These are phyloP conservation scores for Panellus pusillus DNA, from an alignment of 768 basidiomycete species.

Conservation along the genomic window DNA sequence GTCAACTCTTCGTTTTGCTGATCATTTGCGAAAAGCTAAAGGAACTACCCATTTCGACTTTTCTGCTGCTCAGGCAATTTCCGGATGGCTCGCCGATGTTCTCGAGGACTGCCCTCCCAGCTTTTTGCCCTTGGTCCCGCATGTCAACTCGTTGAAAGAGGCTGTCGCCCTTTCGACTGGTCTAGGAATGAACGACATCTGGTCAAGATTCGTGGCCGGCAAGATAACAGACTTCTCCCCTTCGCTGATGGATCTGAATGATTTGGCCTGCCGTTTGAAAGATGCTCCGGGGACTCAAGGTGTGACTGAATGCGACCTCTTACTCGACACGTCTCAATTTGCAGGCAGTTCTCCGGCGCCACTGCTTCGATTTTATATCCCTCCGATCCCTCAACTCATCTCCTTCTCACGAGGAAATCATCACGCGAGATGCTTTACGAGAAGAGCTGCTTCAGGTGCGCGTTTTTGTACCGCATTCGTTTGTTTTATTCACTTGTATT, in stretches of 20 bases:
- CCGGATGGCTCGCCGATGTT: slow-evolving; percentile 49
- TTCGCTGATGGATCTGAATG: slow-evolving; percentile 24
- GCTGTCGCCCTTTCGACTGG: slow-evolving; percentile 67
- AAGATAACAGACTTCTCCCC: slow-evolving; percentile 16
- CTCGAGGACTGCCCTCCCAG: slow-evolving; percentile 35
- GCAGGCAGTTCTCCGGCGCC: slow-evolving; percentile 38
- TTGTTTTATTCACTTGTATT: background rate
- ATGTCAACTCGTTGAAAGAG: slow-evolving; percentile 42
- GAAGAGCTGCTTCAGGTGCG: slow-evolving; percentile 27
- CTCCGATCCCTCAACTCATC: slow-evolving; percentile 32
- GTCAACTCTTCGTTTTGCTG: slow-evolving; percentile 38
- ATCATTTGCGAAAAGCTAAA: slow-evolving; percentile 46
- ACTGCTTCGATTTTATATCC: slow-evolving; percentile 42
- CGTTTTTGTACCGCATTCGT: background rate
- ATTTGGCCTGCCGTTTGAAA: slow-evolving; percentile 22
- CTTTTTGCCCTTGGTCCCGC: slow-evolving; percentile 34
- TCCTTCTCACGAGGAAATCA: slow-evolving; percentile 21
- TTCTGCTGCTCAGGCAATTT: slow-evolving; percentile 61
- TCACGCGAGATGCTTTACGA: slow-evolving; percentile 15
- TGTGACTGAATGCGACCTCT: slow-evolving; percentile 1
- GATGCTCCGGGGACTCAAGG: slow-evolving; percentile 12
- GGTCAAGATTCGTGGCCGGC: slow-evolving; percentile 49
- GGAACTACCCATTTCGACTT: slow-evolving; percentile 53
- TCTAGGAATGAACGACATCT: slow-evolving; percentile 68
- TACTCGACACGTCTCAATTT: background rate